Conservation (phyloP, 306 rosid species). For the Parietaria judaica region DNA sequence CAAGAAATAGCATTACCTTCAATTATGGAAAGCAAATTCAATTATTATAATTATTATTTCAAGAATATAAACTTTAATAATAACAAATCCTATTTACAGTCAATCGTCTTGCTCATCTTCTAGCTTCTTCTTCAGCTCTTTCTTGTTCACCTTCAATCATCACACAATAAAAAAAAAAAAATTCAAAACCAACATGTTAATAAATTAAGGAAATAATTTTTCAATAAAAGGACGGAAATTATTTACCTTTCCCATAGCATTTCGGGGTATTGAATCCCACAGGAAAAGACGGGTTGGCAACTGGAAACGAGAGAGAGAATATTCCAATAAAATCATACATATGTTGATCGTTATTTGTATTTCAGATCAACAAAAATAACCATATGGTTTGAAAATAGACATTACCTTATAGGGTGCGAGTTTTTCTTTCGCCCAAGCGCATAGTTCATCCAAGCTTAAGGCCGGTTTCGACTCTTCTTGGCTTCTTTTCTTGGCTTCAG, state of each 20-base stretch:
- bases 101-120: conserved; percentile 26
- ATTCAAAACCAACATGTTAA: not conserved
- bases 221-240: conserved; percentile 6
- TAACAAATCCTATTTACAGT: not conserved
- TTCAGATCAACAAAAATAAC: not conserved
- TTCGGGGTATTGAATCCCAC: conserved; percentile 78
- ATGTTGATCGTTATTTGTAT: not conserved
- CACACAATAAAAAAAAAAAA: not conserved
- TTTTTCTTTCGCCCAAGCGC: conserved; percentile 71
- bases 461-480: conserved; percentile 47
- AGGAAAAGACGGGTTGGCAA: conserved; percentile 54
- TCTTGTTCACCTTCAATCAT: conserved; percentile 68
- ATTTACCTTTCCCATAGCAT: conserved; percentile 97
- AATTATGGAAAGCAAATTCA: too few relatives aligned
- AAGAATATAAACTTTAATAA: too few relatives aligned
- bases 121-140: conserved; percentile 67
- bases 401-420: conserved; percentile 94
- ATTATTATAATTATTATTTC: too few relatives aligned
- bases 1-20: too few relatives aligned
- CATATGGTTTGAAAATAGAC: not conserved
- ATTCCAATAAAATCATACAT: not conserved
- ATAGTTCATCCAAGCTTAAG: conserved; percentile 54
- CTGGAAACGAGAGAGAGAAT: conserved; percentile 29
- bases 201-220: conserved; percentile 1
- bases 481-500: conserved; percentile 29